These are phyloP conservation scores for Rubroshorea leprosula DNA, from an alignment of 345 rosid genomes.

Conservation along the genomic window DNA sequence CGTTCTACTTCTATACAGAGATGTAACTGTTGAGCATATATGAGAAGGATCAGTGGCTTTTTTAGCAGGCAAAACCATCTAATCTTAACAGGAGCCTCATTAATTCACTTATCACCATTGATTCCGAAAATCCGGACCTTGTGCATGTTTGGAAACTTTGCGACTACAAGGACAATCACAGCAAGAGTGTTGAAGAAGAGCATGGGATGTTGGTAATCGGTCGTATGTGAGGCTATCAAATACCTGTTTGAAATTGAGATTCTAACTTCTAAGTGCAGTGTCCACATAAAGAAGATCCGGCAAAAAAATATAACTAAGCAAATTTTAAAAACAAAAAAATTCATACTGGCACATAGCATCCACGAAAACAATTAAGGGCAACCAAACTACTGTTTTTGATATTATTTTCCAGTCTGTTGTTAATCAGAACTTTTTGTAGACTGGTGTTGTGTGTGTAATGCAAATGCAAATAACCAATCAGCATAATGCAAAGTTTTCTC, in stretches of 20 bases:
- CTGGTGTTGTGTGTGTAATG: too few species aligned
- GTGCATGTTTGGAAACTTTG: constrained; percentile 99
- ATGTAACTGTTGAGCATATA: constrained; percentile 19
- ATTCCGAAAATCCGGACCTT: constrained; percentile 98
- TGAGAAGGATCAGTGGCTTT: constrained; percentile 19
- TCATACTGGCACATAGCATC: too few species aligned
- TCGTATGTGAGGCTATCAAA: constrained; percentile 96
- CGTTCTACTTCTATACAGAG: constrained; percentile 32
- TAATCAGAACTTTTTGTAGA: too few species aligned
- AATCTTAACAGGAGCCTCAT: not conserved
- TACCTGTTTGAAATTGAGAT: constrained; percentile 44
- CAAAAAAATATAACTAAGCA: too few species aligned
- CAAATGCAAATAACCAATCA: too few species aligned
- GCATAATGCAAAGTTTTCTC: too few species aligned
- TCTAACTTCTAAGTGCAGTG: not conserved
- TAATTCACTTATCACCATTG: constrained; percentile 59
- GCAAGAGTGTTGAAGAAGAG: constrained; percentile 86
- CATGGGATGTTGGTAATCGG: constrained; percentile 92
- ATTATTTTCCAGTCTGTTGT: too few species aligned
- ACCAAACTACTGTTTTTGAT: too few species aligned
- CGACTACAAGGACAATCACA: constrained; percentile 75
- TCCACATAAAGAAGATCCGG: too few species aligned
- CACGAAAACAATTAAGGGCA: too few species aligned
- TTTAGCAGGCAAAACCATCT: constrained; percentile 11
- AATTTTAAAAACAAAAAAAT: too few species aligned